Base-by-base conservation (phyloP, 371 early-diverging fungal genomes). In the Syncephalastrum racemosum region DNA sequence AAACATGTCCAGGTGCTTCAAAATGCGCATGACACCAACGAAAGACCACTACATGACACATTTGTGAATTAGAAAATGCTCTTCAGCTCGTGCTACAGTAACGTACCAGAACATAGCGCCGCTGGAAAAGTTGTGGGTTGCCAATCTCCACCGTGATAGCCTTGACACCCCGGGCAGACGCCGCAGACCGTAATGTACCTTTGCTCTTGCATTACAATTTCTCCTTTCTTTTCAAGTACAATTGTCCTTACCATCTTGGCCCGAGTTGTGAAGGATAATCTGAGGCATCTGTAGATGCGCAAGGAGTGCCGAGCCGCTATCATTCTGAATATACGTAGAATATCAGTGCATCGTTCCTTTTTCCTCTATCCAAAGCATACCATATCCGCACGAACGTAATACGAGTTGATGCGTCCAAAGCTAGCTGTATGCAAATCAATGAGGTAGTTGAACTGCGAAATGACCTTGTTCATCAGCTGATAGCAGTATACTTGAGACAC, bases 361-460 rank as follows among this genome's bases (percentile, higher is more conserved):
- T 42, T 44, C 4, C 19, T 39, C 7, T 36, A 39, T 20, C 41
- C 2, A 36, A 16, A 5, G 1, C 7, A 53, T 62, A 64, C 69
- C 89, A 95, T 86, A 58, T 95, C 90, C 54, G 90, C 86, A 15
- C 95, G 78, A 16, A 95, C 95, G 72, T 95, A 95, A 49, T 90
- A 85, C 0, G 90, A 89, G 67, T 95, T 95, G 36, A 90, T 84
- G 14, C 95, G 75, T 2, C 95, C 95, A 60, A 86, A 86, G 40
- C 87, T 87, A 0, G 95, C 93, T 0, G 95, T 95, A 59, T 95
- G 95, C 60, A 95, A 63, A 66, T 95, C 95, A 60, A 95, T 83
- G 65, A 94, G 63, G 58, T 89, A 90, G 50, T 92, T 83, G 63
- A 94, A 91, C 54, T 90, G 84, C 4, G 76, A 79, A 53, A 92